These are phyloP conservation scores for Candida qinlingensis DNA, from an alignment of 805 yeast species.

Conservation along the genomic window DNA sequence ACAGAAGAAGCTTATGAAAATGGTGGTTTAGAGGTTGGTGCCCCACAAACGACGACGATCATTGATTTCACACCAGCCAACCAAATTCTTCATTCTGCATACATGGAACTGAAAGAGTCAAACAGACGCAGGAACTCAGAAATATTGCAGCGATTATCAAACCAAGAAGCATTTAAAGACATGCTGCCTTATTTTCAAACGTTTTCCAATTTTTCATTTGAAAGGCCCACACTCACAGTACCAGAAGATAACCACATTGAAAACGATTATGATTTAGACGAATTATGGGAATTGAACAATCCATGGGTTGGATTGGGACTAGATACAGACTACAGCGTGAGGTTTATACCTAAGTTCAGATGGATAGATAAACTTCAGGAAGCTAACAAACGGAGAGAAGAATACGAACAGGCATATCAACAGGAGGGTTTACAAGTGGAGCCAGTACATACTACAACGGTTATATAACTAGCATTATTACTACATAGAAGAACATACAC, in stretches of 20 bases:
- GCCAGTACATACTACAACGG: background rate
- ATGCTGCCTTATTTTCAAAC: conserved; percentile 16
- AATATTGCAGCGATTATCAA: conserved; percentile 15
- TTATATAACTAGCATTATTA: background rate
- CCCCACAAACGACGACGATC: background rate
- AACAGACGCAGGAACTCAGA: conserved; percentile 18
- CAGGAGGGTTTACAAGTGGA: background rate
- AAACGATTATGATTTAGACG: conserved; percentile 21
- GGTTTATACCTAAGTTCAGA: conserved; percentile 22
- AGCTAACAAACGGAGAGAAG: background rate
- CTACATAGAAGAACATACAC: background rate
- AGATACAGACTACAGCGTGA: conserved; percentile 20
- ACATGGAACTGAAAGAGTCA: conserved; percentile 10
- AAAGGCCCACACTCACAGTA: conserved; percentile 7
- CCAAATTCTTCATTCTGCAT: conserved; percentile 10
- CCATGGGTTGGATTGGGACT: conserved; percentile 22
- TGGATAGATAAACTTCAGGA: conserved; percentile 11
- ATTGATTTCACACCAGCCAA: conserved; percentile 5
- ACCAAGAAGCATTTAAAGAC: conserved; percentile 13
- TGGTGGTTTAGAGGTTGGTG: background rate
- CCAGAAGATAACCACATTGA: conserved; percentile 19
- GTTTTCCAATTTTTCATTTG: conserved; percentile 5
- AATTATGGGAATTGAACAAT: conserved; percentile 23
- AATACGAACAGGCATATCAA: background rate
- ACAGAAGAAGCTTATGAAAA: conserved; percentile 14